Evolutionary conservation across 257 asterid genomes (phyloP), one percentile per base, ranked within the genome.

Genomic region (Buddleja alternifolia): DNA sequence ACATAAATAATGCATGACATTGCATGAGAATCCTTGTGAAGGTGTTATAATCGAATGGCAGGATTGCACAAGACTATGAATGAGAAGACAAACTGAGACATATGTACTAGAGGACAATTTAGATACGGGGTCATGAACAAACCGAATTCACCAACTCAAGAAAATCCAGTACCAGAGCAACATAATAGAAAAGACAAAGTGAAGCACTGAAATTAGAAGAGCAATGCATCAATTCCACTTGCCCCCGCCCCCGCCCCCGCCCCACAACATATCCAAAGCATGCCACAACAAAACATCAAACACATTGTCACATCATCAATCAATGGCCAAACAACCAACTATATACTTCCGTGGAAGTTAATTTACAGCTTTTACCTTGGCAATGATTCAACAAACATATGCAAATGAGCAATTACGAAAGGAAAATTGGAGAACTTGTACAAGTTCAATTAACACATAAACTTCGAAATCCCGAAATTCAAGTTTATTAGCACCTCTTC

Each of bases 401-500:
- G 58, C 17, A 64, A 29, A 58, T 6, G 46, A 62, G 56, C 57
- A 68, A 29, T 10, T 58, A 62, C 7, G 12, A n/a, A 50, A 46
- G 15, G 32, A 10, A 48, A 15, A 6, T 24, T 6, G 48, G 7
- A 56, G 21, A 68, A 32, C 34, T 54, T 5, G 11, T 23, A 17
- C 8, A 24, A 44, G 44, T 17, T 29, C 48, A 56, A 68, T 37
- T 24, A 9, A 60, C n/a, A 60, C 10, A 52, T 16, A 40, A 16
- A 59, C 14, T 8, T 8, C 8, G 34, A 60, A 60, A 7, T 62
- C 62, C 57, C 50, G 9, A 21, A 66, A 60, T 39, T 32, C 10
- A 70, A 52, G 65, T 34, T 67, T 50, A 67, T 37, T 11, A 40
- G 1, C 64, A 60, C 15, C 55, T 60, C 24, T 34, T 11, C 51